Conservation (phyloP, 371 early-diverging fungal genomes). For the Mucor sp. region DNA sequence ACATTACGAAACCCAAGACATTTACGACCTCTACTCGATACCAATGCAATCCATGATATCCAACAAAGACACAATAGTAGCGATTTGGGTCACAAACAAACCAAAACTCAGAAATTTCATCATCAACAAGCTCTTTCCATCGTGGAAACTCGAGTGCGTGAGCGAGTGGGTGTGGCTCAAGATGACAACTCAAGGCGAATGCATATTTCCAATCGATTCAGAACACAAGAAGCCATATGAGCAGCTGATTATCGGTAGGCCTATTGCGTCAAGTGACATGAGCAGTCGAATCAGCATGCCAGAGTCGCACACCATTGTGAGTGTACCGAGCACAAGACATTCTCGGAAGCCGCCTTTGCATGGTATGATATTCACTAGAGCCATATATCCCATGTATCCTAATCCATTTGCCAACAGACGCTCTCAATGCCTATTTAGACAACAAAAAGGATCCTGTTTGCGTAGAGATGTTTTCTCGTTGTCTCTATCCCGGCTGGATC, state of each 20-base stretch:
- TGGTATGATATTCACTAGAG: conserved; percentile 14
- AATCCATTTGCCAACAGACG: conserved; percentile 13
- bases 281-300: not conserved
- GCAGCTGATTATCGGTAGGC: conserved; percentile 57
- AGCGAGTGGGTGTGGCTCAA: conserved; percentile 77
- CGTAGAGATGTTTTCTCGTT: conserved; percentile 77
- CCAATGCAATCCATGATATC: conserved; percentile 52
- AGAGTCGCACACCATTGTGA: conserved; percentile 41
- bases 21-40: conserved; percentile 67
- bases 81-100: conserved; percentile 80
- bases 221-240: conserved; percentile 73
- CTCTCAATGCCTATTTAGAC: conserved; percentile 24
- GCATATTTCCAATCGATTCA: conserved; percentile 54
- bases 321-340: conserved; percentile 62
- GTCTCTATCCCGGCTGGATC: conserved; percentile 62
- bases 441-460: conserved; percentile 27
- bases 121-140: conserved; percentile 64
- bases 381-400: not conserved
- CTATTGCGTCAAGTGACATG: not conserved
- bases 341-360: conserved; percentile 73
- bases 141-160: conserved; percentile 62
- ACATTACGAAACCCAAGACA: conserved; percentile 62
- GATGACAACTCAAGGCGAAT: conserved; percentile 53
- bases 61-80: conserved; percentile 44
- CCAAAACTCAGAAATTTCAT: conserved; percentile 63